Conservation (phyloP, 2,329 filamentous ascomycete species). For the Trichoderma guizhouense region DNA sequence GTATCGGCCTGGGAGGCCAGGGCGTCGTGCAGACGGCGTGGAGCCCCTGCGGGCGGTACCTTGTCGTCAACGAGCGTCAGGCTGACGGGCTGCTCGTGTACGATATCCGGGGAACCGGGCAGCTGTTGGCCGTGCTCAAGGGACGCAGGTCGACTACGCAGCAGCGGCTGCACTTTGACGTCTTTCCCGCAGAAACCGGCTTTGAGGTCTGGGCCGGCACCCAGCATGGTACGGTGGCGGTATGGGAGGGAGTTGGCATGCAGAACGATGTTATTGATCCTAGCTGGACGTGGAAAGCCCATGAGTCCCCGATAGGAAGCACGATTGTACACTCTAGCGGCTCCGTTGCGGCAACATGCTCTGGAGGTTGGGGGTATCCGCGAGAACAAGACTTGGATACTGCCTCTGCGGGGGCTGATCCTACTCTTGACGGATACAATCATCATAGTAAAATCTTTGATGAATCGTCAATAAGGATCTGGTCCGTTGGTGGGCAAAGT, state of each 20-base stretch:
- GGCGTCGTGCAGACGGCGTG: slow-evolving; percentile 61
- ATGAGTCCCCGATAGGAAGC: slow-evolving; percentile 47
- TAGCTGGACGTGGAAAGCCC: slow-evolving; percentile 50
- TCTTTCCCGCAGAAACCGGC: slow-evolving; percentile 43
- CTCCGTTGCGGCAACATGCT: slow-evolving; percentile 55
- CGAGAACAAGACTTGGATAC: slow-evolving; percentile 1
- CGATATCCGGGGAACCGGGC: slow-evolving; percentile 58
- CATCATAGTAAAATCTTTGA: slow-evolving; percentile 16
- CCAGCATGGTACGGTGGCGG: slow-evolving; percentile 49
- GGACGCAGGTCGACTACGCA: slow-evolving; percentile 51
- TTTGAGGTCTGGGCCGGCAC: slow-evolving; percentile 64
- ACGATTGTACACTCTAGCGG: slow-evolving; percentile 52
- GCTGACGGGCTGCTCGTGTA: slow-evolving; percentile 56
- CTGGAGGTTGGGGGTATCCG: slow-evolving; percentile 49
- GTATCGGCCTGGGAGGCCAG: slow-evolving; percentile 50
- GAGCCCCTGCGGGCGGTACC: slow-evolving; percentile 62
- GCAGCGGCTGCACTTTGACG: slow-evolving; percentile 54
- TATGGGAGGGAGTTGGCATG: slow-evolving; percentile 57
- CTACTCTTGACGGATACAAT: background rate
- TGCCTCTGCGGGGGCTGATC: background rate
- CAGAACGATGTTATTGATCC: slow-evolving; percentile 42
- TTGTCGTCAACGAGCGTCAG: slow-evolving; percentile 59
- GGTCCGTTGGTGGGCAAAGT: slow-evolving; percentile 20
- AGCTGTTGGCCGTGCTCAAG: slow-evolving; percentile 52
- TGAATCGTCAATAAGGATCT: slow-evolving; percentile 25